A percentile compares a stretch with the other conserved stretches of the same genome.
phyloP scores from a whole-genome alignment of 768 basidiomycete species.

The Phlebiopsis flavidoalba region DNA sequence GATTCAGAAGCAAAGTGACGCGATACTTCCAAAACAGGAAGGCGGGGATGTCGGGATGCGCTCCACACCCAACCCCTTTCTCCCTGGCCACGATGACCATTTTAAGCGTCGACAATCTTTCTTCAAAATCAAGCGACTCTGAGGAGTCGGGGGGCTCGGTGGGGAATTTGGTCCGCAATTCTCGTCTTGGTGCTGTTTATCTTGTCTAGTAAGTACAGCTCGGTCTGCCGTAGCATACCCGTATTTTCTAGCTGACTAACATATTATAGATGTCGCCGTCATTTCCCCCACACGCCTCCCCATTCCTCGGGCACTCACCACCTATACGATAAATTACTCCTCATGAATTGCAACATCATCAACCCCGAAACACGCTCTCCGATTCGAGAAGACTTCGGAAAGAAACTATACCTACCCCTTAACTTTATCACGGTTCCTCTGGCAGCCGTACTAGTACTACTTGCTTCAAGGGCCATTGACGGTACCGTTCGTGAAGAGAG shows the following conservation, averaged over 20 bases:
- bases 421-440: conserved; percentile 29
- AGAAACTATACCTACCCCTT: conserved; percentile 18
- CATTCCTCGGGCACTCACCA: conserved; percentile 8
- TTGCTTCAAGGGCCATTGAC: conserved; percentile 25
- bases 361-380: not conserved
- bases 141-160: not conserved
- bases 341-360: not conserved
- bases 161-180: conserved; percentile 20
- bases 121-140: not conserved
- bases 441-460: conserved; percentile 24
- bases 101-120: not conserved
- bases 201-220: conserved; percentile 22
- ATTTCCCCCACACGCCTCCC: conserved; percentile 19
- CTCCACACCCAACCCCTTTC: not conserved
- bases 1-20: not conserved
- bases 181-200: conserved; percentile 23
- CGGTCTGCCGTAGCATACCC: not conserved
- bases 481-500: conserved; percentile 52
- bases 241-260: not conserved
- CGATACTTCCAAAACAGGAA: not conserved
- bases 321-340: not conserved
- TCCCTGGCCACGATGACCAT: not conserved
- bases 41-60: not conserved
- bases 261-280: conserved; percentile 19
- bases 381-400: too few relatives aligned